Percentiles rank a stretch among this genome's conserved stretches.
Evolutionary conservation across 306 rosid species (phyloP).

Genomic region (Malus orientalis): DNA sequence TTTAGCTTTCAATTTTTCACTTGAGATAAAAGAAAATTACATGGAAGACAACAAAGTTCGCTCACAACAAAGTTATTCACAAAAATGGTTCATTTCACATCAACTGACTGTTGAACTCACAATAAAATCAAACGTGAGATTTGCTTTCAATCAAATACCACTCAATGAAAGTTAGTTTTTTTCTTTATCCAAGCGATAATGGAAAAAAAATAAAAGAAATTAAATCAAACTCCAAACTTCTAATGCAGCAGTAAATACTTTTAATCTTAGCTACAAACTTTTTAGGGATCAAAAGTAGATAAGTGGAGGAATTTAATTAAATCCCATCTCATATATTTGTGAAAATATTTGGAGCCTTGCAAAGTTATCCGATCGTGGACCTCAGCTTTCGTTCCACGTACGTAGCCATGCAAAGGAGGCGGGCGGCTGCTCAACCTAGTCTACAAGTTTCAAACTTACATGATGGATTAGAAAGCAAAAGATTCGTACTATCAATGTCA

Average conservation of each 20-base stretch:
- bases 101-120: not conserved
- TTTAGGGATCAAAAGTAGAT: too few species aligned
- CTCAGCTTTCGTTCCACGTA: not conserved
- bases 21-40: too few species aligned
- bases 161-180: not conserved
- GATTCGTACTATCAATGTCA: not conserved
- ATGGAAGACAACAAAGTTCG: too few species aligned
- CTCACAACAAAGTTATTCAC: not conserved
- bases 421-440: not conserved
- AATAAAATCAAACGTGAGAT: too few species aligned
- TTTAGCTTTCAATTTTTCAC: too few species aligned
- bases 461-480: not conserved
- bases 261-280: not conserved
- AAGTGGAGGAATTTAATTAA: too few species aligned
- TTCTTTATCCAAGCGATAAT: not conserved
- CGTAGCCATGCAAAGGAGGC: not conserved
- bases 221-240: too few species aligned
- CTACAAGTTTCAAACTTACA: not conserved
- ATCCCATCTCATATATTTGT: too few species aligned
- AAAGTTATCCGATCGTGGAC: not conserved
- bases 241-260: too few species aligned
- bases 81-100: not conserved
- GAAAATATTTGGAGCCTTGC: too few species aligned
- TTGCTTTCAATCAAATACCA: too few species aligned
- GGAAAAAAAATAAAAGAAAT: too few species aligned